Conservation (phyloP, 495 filamentous ascomycete genomes). For the Talaromyces proteolyticus region DNA sequence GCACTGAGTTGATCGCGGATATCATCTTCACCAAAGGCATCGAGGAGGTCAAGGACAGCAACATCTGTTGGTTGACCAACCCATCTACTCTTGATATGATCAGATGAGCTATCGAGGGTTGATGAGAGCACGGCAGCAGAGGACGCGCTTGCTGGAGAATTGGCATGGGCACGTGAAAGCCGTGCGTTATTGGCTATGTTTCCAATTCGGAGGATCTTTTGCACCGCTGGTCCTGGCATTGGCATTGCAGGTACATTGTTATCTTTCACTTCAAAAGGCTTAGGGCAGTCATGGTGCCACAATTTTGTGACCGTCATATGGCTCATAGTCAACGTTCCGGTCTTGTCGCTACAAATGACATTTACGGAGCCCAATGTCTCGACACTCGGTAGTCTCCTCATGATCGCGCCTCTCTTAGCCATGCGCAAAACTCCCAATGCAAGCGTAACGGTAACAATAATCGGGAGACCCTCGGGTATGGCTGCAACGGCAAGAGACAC, state of each 20-base stretch:
- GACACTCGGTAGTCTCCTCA: slow-evolving; percentile 90
- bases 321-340: slow-evolving; percentile 90
- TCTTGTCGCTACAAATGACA: slow-evolving; percentile 98
- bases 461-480: slow-evolving; percentile 94
- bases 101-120: slow-evolving; percentile 57
- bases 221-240: slow-evolving; percentile 63
- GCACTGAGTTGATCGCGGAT: slow-evolving; percentile 76
- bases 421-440: slow-evolving; percentile 92
- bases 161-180: slow-evolving; percentile 54
- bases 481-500: slow-evolving; percentile 95
- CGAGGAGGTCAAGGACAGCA: slow-evolving; percentile 85
- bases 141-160: slow-evolving; percentile 59
- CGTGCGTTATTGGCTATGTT: slow-evolving; percentile 96
- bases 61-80: slow-evolving; percentile 97
- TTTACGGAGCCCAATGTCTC: slow-evolving; percentile 98
- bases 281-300: slow-evolving; percentile 77
- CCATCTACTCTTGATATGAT: slow-evolving; percentile 74
- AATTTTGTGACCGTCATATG: slow-evolving; percentile 98
- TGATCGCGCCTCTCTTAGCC: slow-evolving; percentile 89
- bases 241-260: slow-evolving; percentile 50
- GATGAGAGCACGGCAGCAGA: slow-evolving; percentile 74
- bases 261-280: slow-evolving; percentile 72
- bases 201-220: slow-evolving; percentile 77
- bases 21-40: slow-evolving; percentile 85
- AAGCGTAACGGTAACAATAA: slow-evolving; percentile 95